These are phyloP conservation scores for Phaseolus lunatus DNA, from an alignment of 306 rosid species.

Conservation along the genomic window DNA sequence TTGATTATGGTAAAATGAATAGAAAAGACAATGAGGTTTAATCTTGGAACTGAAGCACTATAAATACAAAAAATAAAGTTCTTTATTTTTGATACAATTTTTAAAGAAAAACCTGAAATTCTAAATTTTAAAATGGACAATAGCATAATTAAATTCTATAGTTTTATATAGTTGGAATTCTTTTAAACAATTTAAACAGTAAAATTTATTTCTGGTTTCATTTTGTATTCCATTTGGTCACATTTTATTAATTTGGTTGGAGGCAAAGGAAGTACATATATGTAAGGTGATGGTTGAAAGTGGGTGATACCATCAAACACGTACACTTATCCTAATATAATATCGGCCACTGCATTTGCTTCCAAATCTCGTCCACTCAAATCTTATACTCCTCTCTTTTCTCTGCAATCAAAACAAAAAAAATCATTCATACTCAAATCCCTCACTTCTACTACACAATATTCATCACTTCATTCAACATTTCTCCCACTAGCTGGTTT, in stretches of 20 bases:
- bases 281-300: slow-evolving; percentile 37
- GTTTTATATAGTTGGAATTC: not conserved
- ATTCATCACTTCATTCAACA: slow-evolving; percentile 41
- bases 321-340: slow-evolving; percentile 71
- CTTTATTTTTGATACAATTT: no score
- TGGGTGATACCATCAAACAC: slow-evolving; percentile 28
- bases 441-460: slow-evolving; percentile 29
- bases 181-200: not conserved
- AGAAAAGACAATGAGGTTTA: no score
- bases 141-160: no score
- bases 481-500: slow-evolving; percentile 20
- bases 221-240: not conserved
- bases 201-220: not conserved
- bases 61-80: no score
- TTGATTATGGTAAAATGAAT: no score
- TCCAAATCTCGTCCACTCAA: slow-evolving; percentile 77
- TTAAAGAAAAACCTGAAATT: no score
- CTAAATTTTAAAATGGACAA: no score
- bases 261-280: not conserved
- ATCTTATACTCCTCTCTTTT: slow-evolving; percentile 53
- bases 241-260: not conserved
- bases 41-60: no score
- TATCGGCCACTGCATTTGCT: slow-evolving; percentile 67
- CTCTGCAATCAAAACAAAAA: slow-evolving; percentile 31
- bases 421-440: slow-evolving; percentile 29